Evolutionary conservation across 352 stramenopile genomes (phyloP), one percentile per base, ranked within the genome.

Genomic region (Pythium brachiatum): DNA sequence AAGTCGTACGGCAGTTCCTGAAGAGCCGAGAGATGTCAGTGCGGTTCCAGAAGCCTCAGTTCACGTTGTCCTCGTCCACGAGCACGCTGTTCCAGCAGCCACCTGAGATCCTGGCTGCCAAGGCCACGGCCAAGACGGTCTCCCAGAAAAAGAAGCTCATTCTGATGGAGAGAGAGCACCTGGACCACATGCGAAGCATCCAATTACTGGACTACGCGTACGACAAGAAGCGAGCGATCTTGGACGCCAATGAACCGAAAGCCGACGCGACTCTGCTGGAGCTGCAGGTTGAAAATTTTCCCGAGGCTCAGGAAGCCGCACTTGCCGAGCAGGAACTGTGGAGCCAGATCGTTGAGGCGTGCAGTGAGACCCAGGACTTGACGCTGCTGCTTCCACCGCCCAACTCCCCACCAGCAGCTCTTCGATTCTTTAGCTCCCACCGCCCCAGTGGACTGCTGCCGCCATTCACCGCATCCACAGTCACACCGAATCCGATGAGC

Each of bases 131-230:
- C 23, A 89, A 73, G 60, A 86, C 77, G 1, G 13, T 27, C 8
- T 47, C 46, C 13, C 76, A 90, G 43, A 73, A 73, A 36, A 73
- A 68, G 60, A 57, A 68, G 18, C 70, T 90, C 32, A 62, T 62
- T 25, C 58, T 60, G 21, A 70, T 85, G 44, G 80, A 93, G 62
- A 73, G 75, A 18, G 76, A 90, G 26, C 77, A 90, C 56, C 43
- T 79, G 7, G 74, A 88, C 16, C 82, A 90, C 55, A 83, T 89
- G 69, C 79, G 78, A 23, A 90, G 75, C 53, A 62, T 91, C 44
- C 82, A 94, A 62, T 60, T 92, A 13, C 60, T 88, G 6, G 81
- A 92, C 58, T 94, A 88, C 50, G 80, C 70, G 23, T 88, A 86
- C 56, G 81, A 92, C 57, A 82, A 80, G 36, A 74, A 79, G 36